These are phyloP conservation scores for Hyaloperonospora arabidopsidis DNA, from an alignment of 352 stramenopile species.

Conservation along the genomic window DNA sequence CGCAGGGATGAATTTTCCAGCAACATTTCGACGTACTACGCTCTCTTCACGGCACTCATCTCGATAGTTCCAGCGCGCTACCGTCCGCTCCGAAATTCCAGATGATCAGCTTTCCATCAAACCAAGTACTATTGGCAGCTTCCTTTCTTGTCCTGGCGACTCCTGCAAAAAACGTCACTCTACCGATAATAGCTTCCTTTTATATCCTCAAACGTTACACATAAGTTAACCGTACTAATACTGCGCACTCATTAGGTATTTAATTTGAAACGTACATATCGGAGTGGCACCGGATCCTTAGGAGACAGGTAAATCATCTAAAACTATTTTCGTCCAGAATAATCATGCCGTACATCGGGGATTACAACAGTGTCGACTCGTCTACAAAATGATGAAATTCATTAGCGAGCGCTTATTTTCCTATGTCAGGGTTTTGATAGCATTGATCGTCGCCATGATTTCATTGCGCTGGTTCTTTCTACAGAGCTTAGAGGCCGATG, in stretches of 20 bases:
- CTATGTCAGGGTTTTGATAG: slow-evolving; percentile 4
- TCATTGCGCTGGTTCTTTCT: background rate
- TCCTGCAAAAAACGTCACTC: background rate
- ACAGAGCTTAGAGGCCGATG: background rate
- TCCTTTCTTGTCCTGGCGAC: background rate
- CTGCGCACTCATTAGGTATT: background rate
- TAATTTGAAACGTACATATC: background rate
- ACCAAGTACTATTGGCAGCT: background rate
- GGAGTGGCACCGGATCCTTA: background rate
- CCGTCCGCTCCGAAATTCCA: background rate
- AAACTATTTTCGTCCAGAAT: slow-evolving; percentile 15
- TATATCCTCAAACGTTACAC: background rate
- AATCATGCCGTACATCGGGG: slow-evolving; percentile 7
- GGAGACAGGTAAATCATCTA: slow-evolving; percentile 1
- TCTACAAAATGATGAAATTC: background rate
- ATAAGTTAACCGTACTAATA: background rate
- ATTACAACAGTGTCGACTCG: background rate
- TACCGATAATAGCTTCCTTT: slow-evolving; percentile 7
- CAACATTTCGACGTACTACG: slow-evolving; percentile 11
- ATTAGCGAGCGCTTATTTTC: background rate
- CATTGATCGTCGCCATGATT: background rate
- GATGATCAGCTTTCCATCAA: background rate
- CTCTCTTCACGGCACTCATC: background rate
- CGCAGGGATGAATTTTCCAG: slow-evolving; percentile 12
- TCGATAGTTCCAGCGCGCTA: slow-evolving; percentile 12